Base-by-base conservation (phyloP, 306 rosid genomes). In the Dryas alaskensis region DNA sequence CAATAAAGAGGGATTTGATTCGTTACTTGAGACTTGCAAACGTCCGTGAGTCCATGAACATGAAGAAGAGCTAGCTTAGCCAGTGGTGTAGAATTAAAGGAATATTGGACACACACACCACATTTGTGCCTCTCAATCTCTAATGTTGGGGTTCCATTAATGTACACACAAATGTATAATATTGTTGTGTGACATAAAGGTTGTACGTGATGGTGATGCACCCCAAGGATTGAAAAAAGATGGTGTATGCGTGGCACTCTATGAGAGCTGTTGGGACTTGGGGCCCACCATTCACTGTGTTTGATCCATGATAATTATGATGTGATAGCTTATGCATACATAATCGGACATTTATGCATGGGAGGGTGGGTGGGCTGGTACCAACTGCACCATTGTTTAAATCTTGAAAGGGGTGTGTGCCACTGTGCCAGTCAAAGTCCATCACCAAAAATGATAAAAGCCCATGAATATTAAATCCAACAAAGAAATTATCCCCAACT, bases 1-100 rank as follows among this genome's bases (percentile, higher is more conserved):
- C 76, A 58, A 67, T 27, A 46, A 71, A 45, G 55, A 25, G 46
- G 31, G 67, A 72, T 27, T 59, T 59, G 76, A 72, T 72, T 72
- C 76, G 76, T 72, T 6, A 39, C 10, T 16, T 0, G 58, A 46
- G 76, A 27, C 76, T 72, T 45, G 46, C 13, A 45, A 10, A 4
- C 2, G 57, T 25, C 47, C 57, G 4, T 5, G 11, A 46, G 47
- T n/a, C n/a, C 45, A 40, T 7, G 49, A 62, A 5, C 10, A 31
- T 31, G 22, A 14, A 6, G 47, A 61, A 39, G 31, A 3, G 69
- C 16, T 63, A 63, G 51, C 37, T n/a, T 31, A 40, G 12, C 27
- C 4, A 3, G 67, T 59, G 76, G 76, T 45, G 39, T 14, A 27
- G 7, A 59, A 44, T 59, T 72, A 59, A 72, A 72, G 76, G 5